phyloP scores from a whole-genome alignment of 306 rosid genomes.

The Herpetospermum pedunculosum region DNA sequence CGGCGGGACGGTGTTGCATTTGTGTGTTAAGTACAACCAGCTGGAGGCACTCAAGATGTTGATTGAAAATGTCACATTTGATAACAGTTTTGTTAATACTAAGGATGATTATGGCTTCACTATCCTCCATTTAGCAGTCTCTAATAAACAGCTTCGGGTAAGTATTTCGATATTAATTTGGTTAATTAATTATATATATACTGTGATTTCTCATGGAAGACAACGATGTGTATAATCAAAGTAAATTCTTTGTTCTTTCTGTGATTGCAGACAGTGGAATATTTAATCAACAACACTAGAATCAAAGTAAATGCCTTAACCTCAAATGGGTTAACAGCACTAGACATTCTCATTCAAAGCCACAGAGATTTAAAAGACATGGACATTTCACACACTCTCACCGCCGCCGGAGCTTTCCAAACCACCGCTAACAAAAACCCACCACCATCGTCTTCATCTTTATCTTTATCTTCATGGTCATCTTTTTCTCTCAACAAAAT shows the following conservation, averaged over 20 bases:
- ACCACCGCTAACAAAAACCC: background rate
- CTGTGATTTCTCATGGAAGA: no score
- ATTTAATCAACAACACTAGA: background rate
- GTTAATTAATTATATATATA: no score
- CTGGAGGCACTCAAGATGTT: constrained; percentile 14
- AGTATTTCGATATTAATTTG: background rate
- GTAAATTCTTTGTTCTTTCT: no score
- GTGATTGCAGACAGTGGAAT: constrained; percentile 14
- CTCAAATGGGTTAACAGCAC: constrained; percentile 13
- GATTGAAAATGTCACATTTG: background rate
- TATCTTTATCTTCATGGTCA: no score
- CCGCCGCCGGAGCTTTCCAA: background rate
- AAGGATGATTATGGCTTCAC: constrained; percentile 20
- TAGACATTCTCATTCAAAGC: constrained; percentile 15
- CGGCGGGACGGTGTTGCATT: constrained; percentile 23
- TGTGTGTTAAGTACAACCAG: constrained; percentile 18
- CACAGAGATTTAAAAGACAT: background rate
- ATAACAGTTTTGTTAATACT: background rate
- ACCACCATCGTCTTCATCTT: no score
- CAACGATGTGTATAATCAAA: no score
- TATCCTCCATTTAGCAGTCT: constrained; percentile 16
- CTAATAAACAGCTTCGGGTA: constrained; percentile 14
- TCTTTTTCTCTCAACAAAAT: no score
- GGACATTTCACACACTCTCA: background rate
- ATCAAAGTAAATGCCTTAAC: constrained; percentile 17